Evolutionary conservation across 176 grass and related monocot genomes (phyloP), one percentile per base, ranked within the genome.

Genomic region (Aegilops sharonensis): DNA sequence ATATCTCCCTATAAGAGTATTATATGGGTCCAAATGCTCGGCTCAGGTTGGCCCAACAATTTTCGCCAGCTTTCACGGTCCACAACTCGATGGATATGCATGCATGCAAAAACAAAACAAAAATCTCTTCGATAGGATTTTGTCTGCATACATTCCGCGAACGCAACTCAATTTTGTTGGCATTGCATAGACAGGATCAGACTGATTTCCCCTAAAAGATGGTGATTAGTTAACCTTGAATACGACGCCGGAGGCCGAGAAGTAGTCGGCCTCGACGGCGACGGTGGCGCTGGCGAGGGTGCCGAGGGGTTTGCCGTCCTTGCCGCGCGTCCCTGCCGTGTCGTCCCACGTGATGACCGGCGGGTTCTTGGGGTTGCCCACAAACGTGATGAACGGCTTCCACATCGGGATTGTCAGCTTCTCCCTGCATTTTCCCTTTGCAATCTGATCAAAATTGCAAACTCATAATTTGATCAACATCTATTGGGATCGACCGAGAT

Each of bases 351-450:
- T 85, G 62, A 89, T 92, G 15, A 72, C 24, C 18, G 87, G 40
- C 10, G 91, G 91, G 91, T 24, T 65, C 69, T 42, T 75, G 0
- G 61, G 45, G 77, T 84, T 34, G 35, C 91, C 91, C 4, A 61
- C 2, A 40, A 92, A 81, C 27, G 91, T 87, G 68, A 92, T 13
- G 87, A 89, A 92, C 50, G 63, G 65, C 81, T 87, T 92, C 67
- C 42, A 71, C 29, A 20, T 84, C 18, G 91, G 87, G 27, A 92
- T 54, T 3, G 60, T 0, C 35, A 92, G 23, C 85, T 92, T 92
- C 82, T 92, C 87, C 60, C 90, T 89, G 35, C 60, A 61, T 10
- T 54, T 29, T 32, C 23, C 11, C 23, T 15, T 25, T 68, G 80
- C 64, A 24, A n/a, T 68, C 50, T n/a, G 29, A 84, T 67, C 65